Base-by-base conservation (phyloP, 352 stramenopile genomes). In the Pythium vanterpoolii region DNA sequence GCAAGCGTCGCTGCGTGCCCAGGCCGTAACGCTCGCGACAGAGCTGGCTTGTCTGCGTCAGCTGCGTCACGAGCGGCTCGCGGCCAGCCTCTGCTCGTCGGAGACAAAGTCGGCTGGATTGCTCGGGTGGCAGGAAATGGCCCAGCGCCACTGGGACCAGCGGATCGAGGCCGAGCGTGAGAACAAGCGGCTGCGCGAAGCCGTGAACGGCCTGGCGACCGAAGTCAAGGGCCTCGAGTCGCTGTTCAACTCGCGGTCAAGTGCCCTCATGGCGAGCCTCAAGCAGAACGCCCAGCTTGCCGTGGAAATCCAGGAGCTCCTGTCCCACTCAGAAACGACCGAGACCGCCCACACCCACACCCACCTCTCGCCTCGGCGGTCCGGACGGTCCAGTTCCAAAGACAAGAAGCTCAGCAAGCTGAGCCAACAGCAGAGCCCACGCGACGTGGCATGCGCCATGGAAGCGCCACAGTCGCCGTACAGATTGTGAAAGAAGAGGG, bases 171-270 rank as follows among this genome's bases (percentile, higher is more conserved):
- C 57, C 39, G 57, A 64, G 34, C 40, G 49, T 4, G 57, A 64
- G 47, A 64, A 64, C 57, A 64, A 64, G 39, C 28, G 40, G 14
- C 47, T 64, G 7, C 57, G 57, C 9, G 48, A 55, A 13, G 51
- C 57, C 10, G 57, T 64, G 10, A 52, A 44, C 21, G 57, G 57
- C 1, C 57, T 64, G 40, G 44, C 44, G n/a, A 48, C 40, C 40
- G 57, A 64, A 50, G 57, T 64, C 47, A 64, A 64, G 47, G 33
- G 57, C 38, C 57, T 64, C 39, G 48, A 64, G 48, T 49, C 57
- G 27, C 30, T 64, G 19, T 64, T 64, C 30, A 58, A 64, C 26
- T 64, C 57, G 24, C 57, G 57, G n/a, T 64, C 57, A 1, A 64
- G 57, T 34, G 57, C 57, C 10, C 49, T 64, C 38, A 64, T 53